phyloP scores from a whole-genome alignment of 2,329 filamentous ascomycete genomes.

The Nemania serpens region DNA sequence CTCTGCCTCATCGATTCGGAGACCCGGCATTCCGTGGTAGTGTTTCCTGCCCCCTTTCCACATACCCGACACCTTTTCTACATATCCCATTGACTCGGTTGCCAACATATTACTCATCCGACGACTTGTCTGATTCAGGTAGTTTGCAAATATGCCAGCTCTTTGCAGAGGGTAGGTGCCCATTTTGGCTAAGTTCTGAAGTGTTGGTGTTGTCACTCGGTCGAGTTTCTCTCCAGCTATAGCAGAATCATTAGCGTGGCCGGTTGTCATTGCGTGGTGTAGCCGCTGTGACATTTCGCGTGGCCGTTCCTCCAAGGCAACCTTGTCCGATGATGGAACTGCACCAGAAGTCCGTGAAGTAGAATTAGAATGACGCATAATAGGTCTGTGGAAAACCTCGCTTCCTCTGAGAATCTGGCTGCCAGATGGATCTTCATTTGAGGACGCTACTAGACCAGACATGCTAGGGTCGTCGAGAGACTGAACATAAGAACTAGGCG shows the following conservation, averaged over 20 bases:
- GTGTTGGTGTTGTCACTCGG: slow-evolving; percentile 47
- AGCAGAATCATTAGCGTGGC: slow-evolving; percentile 42
- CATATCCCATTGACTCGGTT: slow-evolving; percentile 92
- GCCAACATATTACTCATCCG: slow-evolving; percentile 82
- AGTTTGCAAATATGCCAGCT: slow-evolving; percentile 81
- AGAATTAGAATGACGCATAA: slow-evolving; percentile 60
- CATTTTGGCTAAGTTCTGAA: slow-evolving; percentile 61
- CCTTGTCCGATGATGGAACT: slow-evolving; percentile 26
- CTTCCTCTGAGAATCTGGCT: slow-evolving; percentile 89
- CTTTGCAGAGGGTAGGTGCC: slow-evolving; percentile 81
- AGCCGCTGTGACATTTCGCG: slow-evolving; percentile 26
- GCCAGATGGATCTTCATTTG: slow-evolving; percentile 78
- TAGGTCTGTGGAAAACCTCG: slow-evolving; percentile 84
- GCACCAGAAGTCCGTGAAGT: slow-evolving; percentile 37
- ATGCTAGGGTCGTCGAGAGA: slow-evolving; percentile 74
- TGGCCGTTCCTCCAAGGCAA: slow-evolving; percentile 24
- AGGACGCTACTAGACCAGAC: slow-evolving; percentile 71
- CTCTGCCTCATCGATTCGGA: slow-evolving; percentile 59
- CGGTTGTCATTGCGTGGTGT: slow-evolving; percentile 43
- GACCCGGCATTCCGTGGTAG: slow-evolving; percentile 68
- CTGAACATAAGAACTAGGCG: slow-evolving; percentile 76
- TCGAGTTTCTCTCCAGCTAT: slow-evolving; percentile 34
- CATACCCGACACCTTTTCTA: slow-evolving; percentile 97
- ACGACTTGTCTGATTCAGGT: slow-evolving; percentile 77
- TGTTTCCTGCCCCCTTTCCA: slow-evolving; percentile 90